Evolutionary conservation across 371 early-diverging fungal genomes (phyloP), one percentile per base, ranked within the genome.

Genomic region (Chytridiales sp.): DNA sequence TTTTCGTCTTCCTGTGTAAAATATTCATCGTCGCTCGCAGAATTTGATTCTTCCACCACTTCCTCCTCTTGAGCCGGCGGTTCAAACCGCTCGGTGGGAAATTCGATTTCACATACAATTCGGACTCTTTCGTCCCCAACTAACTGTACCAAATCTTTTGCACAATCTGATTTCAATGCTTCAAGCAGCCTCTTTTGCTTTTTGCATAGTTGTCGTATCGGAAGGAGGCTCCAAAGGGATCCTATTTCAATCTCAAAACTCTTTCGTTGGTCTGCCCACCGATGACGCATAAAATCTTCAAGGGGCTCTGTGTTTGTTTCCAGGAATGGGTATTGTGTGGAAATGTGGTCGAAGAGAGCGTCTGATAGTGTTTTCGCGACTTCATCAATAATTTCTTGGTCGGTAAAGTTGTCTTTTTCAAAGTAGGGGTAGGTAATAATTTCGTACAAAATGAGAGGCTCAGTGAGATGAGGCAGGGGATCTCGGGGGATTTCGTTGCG

Each of bases 121-220:
- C n/a, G n/a, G n/a, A n/a, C n/a, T n/a, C n/a, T n/a, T n/a, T n/a
- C n/a, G n/a, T n/a, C n/a, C n/a, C n/a, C n/a, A n/a, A n/a, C n/a
- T n/a, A n/a, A n/a, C n/a, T n/a, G n/a, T n/a, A n/a, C n/a, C n/a
- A n/a, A n/a, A n/a, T 38, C 11, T 38, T 38, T 38, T 38, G 9
- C 11, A 11, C n/a, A n/a, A n/a, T 52, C 52, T 4, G 52, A 36
- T 35, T 44, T 2, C 1, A 62, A 6, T 3, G 58, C 64, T 13
- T 66, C 57, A 4, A 66, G 21, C 9, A 76, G 51, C 5, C 56
- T 39, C 3, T 41, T 49, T 39, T 21, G 13, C 11, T 31, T 36
- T 53, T 76, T 76, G 46, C 77, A 76, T 2, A 72, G 32, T 27
- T 77, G 77, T 3, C 77, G 71, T 0, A 77, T 47, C 13, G 64